phyloP scores from a whole-genome alignment of 2,329 filamentous ascomycete genomes.

The Fusarium tanahbumbuense region DNA sequence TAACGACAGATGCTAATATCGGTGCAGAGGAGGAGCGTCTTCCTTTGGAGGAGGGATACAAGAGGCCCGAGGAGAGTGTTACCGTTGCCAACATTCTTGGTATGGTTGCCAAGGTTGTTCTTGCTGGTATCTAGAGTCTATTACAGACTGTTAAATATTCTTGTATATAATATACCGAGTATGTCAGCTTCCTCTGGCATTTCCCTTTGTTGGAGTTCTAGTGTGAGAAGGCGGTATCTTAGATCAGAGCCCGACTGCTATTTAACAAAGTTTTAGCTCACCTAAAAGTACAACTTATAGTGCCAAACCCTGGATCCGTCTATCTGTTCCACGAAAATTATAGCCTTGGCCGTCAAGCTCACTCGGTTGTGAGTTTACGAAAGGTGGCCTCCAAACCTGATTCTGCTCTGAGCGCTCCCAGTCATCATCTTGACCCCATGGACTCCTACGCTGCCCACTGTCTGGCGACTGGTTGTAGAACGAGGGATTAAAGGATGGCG shows the following conservation, averaged over 20 bases:
- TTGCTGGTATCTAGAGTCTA: constrained; percentile 10
- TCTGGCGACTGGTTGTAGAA: neutral
- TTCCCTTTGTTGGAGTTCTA: neutral
- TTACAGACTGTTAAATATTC: neutral
- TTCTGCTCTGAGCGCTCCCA: neutral
- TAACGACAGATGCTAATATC: neutral
- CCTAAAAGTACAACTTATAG: neutral
- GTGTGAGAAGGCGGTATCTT: neutral
- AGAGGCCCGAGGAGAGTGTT: constrained; percentile 24
- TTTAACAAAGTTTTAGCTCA: neutral
- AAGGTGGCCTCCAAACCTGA: neutral
- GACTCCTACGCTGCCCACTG: neutral
- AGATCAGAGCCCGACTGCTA: neutral
- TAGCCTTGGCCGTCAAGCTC: neutral
- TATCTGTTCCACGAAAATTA: neutral
- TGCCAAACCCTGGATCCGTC: neutral
- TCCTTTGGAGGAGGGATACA: constrained; percentile 37
- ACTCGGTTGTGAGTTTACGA: neutral
- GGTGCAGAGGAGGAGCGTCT: constrained; percentile 33
- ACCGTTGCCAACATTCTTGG: constrained; percentile 35
- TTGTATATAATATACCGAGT: neutral
- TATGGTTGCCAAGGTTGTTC: constrained; percentile 29
- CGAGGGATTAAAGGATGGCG: neutral
- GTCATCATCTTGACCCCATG: neutral
- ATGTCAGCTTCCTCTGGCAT: constrained; percentile 22